Percentiles rank a stretch among this genome's conserved stretches.
phyloP scores from a whole-genome alignment of 257 asterid genomes.

The Solanum medicagineum region DNA sequence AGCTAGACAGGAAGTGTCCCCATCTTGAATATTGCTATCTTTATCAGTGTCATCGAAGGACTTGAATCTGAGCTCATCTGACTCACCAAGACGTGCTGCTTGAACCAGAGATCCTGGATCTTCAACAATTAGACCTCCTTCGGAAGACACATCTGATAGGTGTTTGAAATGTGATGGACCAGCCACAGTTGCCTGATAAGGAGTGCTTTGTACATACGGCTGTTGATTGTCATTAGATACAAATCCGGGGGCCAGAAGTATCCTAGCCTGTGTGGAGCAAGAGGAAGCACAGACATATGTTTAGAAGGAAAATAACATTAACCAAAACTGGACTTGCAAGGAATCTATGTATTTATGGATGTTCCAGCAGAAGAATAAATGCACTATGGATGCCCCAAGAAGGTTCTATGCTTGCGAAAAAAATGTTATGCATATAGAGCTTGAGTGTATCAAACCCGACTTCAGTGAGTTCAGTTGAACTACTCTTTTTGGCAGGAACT shows the following conservation, averaged over 20 bases:
- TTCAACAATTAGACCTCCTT: conserved; percentile 11
- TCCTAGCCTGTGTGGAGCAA: conserved; percentile 64
- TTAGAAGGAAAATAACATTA: background rate
- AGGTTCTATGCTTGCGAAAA: background rate
- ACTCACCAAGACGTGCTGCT: conserved; percentile 13
- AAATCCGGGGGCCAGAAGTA: conserved; percentile 54
- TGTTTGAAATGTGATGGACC: conserved; percentile 20
- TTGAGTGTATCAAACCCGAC: background rate
- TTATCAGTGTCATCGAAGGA: conserved; percentile 41
- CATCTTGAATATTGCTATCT: conserved; percentile 53
- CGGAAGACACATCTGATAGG: conserved; percentile 3
- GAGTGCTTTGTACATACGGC: conserved; percentile 18
- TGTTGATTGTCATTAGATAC: conserved; percentile 28
- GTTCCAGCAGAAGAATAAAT: background rate
- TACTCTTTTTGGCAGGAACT: background rate
- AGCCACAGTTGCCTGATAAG: conserved; percentile 11
- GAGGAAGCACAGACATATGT: background rate
- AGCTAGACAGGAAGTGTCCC: conserved; percentile 70
- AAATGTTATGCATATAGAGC: background rate
- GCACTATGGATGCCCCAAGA: background rate
- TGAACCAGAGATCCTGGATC: conserved; percentile 14
- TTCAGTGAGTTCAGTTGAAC: background rate
- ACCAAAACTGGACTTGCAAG: background rate
- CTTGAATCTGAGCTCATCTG: conserved; percentile 18
- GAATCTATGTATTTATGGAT: background rate